Percentiles rank a stretch among this genome's conserved stretches.
These are phyloP conservation scores for Terana coerulea DNA, from an alignment of 768 basidiomycete genomes.

Conservation along the genomic window DNA sequence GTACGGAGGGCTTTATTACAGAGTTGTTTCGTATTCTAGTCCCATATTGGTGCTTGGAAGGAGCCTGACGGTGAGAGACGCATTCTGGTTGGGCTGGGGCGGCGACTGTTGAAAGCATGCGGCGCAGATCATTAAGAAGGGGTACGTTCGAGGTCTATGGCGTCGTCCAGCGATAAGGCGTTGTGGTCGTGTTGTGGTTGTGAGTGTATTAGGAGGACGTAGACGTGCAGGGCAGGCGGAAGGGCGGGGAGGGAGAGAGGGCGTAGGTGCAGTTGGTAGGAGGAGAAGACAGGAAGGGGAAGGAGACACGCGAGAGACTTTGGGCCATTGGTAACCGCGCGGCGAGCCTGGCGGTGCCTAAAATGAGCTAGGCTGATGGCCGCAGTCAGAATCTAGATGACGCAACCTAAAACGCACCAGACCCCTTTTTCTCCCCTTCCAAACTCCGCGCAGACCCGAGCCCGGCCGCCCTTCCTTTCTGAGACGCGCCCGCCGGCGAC, in stretches of 20 bases:
- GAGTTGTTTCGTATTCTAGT: conserved; percentile 53
- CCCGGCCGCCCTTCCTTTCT: conserved; percentile 1
- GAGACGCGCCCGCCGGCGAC: conserved; percentile 4
- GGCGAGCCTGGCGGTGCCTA: conserved; percentile 25
- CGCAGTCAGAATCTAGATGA: conserved; percentile 30
- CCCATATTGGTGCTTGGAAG: conserved; percentile 41
- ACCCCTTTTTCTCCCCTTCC: conserved; percentile 9
- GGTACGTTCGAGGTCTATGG: conserved; percentile 13
- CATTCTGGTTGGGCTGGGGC: conserved; percentile 14
- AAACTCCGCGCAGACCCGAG: conserved; percentile 6
- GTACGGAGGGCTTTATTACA: conserved; percentile 47
- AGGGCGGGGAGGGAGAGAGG: conserved; percentile 16
- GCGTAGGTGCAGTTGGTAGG: conserved; percentile 23
- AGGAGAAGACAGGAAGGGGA: conserved; percentile 16
- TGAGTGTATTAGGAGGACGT: conserved; percentile 19
- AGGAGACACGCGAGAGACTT: conserved; percentile 17
- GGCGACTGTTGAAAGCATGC: conserved; percentile 24
- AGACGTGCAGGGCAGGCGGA: conserved; percentile 27
- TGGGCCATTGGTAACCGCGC: conserved; percentile 24
- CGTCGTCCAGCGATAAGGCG: conserved; percentile 32
- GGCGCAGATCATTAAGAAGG: conserved; percentile 28
- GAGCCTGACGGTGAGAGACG: conserved; percentile 24
- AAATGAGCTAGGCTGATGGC: conserved; percentile 29
- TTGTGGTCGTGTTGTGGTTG: conserved; percentile 13
- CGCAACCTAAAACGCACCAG: conserved; percentile 23